phyloP scores from a whole-genome alignment of 2,329 filamentous ascomycete genomes.

The Pseudocercospora fijiensis region DNA sequence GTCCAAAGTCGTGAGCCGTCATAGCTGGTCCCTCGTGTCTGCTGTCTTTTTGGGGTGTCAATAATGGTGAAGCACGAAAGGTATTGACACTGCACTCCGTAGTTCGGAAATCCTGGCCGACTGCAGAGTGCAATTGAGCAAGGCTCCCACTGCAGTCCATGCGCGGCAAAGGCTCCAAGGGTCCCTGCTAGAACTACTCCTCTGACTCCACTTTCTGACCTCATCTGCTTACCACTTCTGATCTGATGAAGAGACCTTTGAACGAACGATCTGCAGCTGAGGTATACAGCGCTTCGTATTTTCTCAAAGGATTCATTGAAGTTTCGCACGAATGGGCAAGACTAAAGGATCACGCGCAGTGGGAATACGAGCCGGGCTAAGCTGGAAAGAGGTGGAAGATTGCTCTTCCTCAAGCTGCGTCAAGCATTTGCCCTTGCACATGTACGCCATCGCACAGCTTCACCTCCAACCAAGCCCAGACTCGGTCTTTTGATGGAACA shows the following conservation, averaged over 20 bases:
- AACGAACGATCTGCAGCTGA: too few relatives aligned
- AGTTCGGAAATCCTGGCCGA: background rate
- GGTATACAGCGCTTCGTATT: background rate
- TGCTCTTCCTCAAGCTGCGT: background rate
- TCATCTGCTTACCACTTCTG: background rate
- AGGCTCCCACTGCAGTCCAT: background rate
- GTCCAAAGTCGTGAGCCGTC: too few relatives aligned
- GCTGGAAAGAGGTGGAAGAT: background rate
- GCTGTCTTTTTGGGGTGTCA: background rate
- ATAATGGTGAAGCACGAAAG: background rate
- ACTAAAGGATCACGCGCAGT: slow-evolving; percentile 1
- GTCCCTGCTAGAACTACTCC: background rate
- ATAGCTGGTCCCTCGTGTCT: background rate
- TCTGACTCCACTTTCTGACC: background rate
- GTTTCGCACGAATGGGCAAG: background rate
- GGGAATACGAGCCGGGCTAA: slow-evolving; percentile 7
- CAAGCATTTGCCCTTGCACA: slow-evolving; percentile 7
- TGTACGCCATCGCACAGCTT: slow-evolving; percentile 1
- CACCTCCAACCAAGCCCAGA: background rate
- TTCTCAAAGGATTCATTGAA: background rate
- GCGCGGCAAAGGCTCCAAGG: background rate
- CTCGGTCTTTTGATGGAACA: background rate
- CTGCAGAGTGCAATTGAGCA: background rate
- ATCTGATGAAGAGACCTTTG: background rate
- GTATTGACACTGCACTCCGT: background rate